Conservation (phyloP, 306 rosid genomes). For the Quercus variabilis region DNA sequence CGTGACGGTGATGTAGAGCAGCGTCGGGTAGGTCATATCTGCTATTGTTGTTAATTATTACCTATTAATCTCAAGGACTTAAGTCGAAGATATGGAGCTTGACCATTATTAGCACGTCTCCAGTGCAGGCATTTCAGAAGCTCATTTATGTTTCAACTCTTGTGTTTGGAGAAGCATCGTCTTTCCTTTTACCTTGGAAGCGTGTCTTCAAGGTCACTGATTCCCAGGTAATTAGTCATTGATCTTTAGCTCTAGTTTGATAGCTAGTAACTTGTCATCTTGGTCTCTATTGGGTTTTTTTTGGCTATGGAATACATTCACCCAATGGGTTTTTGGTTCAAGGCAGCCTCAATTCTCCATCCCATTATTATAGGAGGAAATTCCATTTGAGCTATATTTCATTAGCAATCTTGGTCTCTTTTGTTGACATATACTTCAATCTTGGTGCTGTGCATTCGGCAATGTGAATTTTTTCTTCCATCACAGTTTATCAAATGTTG, state of each 20-base stretch:
- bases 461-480: conserved; percentile 4
- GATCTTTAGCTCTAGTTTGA: not conserved
- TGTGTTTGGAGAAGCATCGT: conserved; percentile 94
- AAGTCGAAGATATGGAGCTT: conserved; percentile 49
- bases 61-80: not conserved
- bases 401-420: not conserved
- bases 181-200: conserved; percentile 98
- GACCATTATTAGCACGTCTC: conserved; percentile 67
- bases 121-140: conserved; percentile 99
- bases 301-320: not conserved
- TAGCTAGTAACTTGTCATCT: not conserved
- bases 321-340: no score
- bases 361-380: no score
- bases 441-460: not conserved
- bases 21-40: conserved; percentile 77
- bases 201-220: conserved; percentile 88
- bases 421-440: not conserved
- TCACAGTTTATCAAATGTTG: not conserved
- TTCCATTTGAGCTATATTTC: no score
- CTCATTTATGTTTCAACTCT: conserved; percentile 90
- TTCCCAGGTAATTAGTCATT: conserved; percentile 65
- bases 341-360: no score
- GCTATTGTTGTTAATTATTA: not conserved
- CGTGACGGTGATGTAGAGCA: conserved; percentile 80
- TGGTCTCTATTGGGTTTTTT: not conserved